A percentile compares a stretch with the other conserved stretches of the same genome.
Conservation (phyloP, 2,329 filamentous ascomycete genomes). For the Paracorniculantispora psalliotae region DNA sequence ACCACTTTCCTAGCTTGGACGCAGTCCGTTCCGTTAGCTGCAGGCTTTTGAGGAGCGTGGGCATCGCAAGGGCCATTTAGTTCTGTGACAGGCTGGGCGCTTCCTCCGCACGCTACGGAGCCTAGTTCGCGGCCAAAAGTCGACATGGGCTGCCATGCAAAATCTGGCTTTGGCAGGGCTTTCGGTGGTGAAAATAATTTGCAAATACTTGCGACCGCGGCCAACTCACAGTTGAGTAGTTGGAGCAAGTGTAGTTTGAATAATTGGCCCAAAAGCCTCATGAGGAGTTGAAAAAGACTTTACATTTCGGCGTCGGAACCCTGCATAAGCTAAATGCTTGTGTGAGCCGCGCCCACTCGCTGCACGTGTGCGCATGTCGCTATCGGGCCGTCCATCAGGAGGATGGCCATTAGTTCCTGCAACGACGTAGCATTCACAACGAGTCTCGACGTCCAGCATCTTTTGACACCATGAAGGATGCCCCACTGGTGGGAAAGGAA, state of each 20-base stretch:
- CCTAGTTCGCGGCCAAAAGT: neutral
- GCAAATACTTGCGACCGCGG: too few relatives aligned
- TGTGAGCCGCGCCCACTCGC: neutral
- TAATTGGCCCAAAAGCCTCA: neutral
- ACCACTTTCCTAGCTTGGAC: slow-evolving; percentile 7
- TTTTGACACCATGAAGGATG: neutral
- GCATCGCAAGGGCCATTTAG: neutral
- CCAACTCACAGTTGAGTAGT: neutral
- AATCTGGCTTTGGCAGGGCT: neutral
- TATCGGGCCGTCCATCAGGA: slow-evolving; percentile 12
- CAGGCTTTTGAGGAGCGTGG: neutral
- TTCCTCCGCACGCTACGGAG: neutral
- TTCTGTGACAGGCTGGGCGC: neutral
- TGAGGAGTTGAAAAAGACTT: neutral
- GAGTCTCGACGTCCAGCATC: neutral
- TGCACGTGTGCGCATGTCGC: slow-evolving; percentile 3
- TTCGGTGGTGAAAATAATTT: neutral
- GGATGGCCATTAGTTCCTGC: slow-evolving; percentile 3
- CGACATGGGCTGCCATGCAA: neutral
- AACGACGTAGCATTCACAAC: slow-evolving; percentile 12
- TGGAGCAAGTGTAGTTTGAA: neutral
- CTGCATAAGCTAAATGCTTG: neutral
- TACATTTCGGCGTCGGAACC: neutral
- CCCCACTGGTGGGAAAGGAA: neutral
- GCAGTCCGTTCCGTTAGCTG: neutral